phyloP scores from a whole-genome alignment of 2,329 filamentous ascomycete species.

The Pseudocercospora cruenta region DNA sequence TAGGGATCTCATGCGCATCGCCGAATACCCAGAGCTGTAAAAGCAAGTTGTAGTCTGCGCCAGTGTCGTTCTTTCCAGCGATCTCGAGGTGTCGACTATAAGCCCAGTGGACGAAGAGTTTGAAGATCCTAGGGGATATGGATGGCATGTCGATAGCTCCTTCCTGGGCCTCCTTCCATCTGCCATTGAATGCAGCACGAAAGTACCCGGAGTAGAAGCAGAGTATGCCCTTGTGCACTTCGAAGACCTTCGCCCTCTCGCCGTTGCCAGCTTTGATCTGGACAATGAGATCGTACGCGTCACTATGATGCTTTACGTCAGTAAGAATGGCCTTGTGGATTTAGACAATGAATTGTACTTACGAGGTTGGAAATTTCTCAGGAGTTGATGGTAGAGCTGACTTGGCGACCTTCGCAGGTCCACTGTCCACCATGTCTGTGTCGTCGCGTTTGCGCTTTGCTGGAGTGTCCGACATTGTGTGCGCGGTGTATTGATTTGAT shows the following conservation, averaged over 20 bases:
- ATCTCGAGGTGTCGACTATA: neutral
- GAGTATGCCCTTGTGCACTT: neutral
- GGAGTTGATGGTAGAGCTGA: neutral
- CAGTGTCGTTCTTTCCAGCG: too few species aligned
- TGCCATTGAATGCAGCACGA: neutral
- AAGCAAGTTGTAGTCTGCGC: neutral
- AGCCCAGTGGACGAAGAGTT: neutral
- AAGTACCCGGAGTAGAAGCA: neutral
- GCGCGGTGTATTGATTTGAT: neutral
- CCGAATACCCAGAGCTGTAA: neutral
- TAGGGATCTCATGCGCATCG: neutral
- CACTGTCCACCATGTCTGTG: neutral
- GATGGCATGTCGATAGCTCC: neutral
- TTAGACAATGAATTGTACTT: neutral
- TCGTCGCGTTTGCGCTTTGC: neutral
- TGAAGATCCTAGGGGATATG: neutral
- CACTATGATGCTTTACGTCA: neutral
- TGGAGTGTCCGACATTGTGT: neutral
- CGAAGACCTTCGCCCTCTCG: neutral
- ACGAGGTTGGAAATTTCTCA: neutral
- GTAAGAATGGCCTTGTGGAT: neutral
- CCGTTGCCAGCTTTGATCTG: neutral
- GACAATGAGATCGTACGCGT: neutral
- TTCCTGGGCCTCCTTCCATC: neutral
- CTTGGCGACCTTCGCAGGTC: neutral